Evolutionary conservation across 2,329 filamentous ascomycete species (phyloP), one percentile per base, ranked within the genome.

Genomic region (Penicillium sp.): DNA sequence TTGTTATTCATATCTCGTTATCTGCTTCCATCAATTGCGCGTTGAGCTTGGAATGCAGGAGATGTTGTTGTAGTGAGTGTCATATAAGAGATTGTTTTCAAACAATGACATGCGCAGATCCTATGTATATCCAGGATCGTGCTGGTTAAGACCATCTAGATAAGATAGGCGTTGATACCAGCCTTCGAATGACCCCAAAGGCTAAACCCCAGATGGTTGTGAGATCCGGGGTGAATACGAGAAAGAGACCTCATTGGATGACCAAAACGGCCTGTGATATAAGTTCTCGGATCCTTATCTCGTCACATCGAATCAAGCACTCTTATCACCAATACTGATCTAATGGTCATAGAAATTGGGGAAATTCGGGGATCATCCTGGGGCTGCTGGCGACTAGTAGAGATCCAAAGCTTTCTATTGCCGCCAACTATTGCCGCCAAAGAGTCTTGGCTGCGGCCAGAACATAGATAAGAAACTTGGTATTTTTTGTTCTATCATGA

Each of bases 201-300:
- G 13, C 60, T 61, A 61, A 59, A 39, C 60, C 56, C 47, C 29
- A 60, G 38, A 56, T 23, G 60, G 58, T 23, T 53, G 47, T 56
- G 36, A 29, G 54, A 62, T 61, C 58, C 56, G 58, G 58, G 48
- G 49, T 50, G 18, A 23, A 18, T 23, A 38, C 6, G n/a, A 52
- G 18, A 30, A 34, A 5, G 29, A 41, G 19, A 45, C 23, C 9
- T 54, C 16, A 51, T 61, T 61, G 58, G 56, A 59, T 38, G 30
- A 14, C 55, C 47, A 51, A 53, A 51, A 56, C n/a, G 13, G 27
- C 4, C 39, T 18, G 14, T 10, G 27, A 14, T 8, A 8, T 7
- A 11, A 5, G 3, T 30, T 27, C 34, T 57, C 47, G 48, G 36
- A 47, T 57, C 39, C 47, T 59, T 55, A 61, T 57, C 53, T 27